phyloP scores from a whole-genome alignment of 306 rosid species.

The Trifolium pratense region DNA sequence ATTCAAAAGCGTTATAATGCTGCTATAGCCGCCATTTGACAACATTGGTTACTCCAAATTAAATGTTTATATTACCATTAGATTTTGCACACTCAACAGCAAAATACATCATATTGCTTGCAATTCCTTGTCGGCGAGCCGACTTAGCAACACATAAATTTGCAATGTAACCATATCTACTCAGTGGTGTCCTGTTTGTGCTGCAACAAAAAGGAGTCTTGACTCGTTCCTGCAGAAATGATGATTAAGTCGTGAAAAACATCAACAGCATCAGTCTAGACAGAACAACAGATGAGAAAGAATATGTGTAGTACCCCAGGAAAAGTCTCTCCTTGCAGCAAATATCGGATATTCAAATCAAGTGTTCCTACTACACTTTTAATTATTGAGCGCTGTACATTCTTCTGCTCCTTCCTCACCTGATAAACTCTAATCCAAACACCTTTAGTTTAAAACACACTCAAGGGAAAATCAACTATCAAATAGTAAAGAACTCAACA shows the following conservation, averaged over 20 bases:
- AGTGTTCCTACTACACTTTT: slow-evolving; percentile 92
- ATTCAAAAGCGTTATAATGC: no score
- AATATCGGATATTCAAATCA: slow-evolving; percentile 69
- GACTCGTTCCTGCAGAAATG: slow-evolving; percentile 64
- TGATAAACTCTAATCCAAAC: slow-evolving; percentile 58
- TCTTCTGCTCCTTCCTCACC: slow-evolving; percentile 77
- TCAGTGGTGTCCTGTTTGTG: slow-evolving; percentile 55
- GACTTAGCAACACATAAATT: slow-evolving; percentile 79
- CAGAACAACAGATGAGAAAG: slow-evolving; percentile 27
- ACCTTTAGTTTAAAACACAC: slow-evolving; percentile 37
- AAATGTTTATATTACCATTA: slow-evolving; percentile 54
- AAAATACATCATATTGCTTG: slow-evolving; percentile 79
- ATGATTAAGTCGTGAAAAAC: slow-evolving; percentile 10
- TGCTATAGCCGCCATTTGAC: no score
- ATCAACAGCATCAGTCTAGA: slow-evolving; percentile 33
- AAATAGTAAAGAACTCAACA: neutral
- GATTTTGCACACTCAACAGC: slow-evolving; percentile 72
- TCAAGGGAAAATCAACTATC: slow-evolving; percentile 32
- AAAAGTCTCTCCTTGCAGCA: slow-evolving; percentile 86
- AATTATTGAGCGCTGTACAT: slow-evolving; percentile 60
- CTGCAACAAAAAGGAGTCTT: slow-evolving; percentile 63
- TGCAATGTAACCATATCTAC: slow-evolving; percentile 79
- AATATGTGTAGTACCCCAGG: slow-evolving; percentile 69
- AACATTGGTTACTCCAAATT: neutral
- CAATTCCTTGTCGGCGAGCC: slow-evolving; percentile 84